Base-by-base conservation (phyloP, 345 rosid genomes). In the Melaleuca quinquenervia region DNA sequence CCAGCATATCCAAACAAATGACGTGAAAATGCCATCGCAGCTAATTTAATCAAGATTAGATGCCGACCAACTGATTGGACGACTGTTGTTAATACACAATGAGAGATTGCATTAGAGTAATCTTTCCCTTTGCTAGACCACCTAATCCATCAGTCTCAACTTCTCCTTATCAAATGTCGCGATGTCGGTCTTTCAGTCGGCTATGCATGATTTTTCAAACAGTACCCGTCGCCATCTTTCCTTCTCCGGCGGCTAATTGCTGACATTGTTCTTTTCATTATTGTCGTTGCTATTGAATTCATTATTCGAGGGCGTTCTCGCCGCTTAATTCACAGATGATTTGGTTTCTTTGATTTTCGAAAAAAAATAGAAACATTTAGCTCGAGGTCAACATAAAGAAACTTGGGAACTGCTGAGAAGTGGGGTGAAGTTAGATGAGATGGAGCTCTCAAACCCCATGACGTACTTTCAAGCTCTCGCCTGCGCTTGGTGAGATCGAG, bases 361-460 rank as follows among this genome's bases (percentile, higher is more conserved):
- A 9, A 15, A 4, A 6, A 16, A 52, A 52, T 21, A 15, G 8
- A 32, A 32, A 8, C 32, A 32, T 32, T 32, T 8, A 64, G 26
- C 11, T 11, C 26, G n/a, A 83, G 70, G 84, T 54, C 64, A 83
- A 54, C 62, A 15, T 29, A 52, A 54, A 83, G 49, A 83, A 54
- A 83, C 56, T 26, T 82, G 84, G 87, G 84, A 89, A 85, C 84
- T 82, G 36, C 84, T 11, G 86, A 86, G 85, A 84, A 26, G 85
- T 82, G 29, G 52, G 29, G 49, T 52, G 50, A 80, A 88, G 90
- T 90, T 89, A 88, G 93, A 88, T 91, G 45, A 88, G 88, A 91
- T 85, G 89, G 90, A 89, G 91, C 92, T 92, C 90, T 91, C 94
- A 75, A 87, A 32, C 16, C 82, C 89, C 93, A 90, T 91, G 90